Percentiles rank a stretch among this genome's conserved stretches.
phyloP scores from a whole-genome alignment of 2,329 filamentous ascomycete genomes.

The Microdochium nivale region DNA sequence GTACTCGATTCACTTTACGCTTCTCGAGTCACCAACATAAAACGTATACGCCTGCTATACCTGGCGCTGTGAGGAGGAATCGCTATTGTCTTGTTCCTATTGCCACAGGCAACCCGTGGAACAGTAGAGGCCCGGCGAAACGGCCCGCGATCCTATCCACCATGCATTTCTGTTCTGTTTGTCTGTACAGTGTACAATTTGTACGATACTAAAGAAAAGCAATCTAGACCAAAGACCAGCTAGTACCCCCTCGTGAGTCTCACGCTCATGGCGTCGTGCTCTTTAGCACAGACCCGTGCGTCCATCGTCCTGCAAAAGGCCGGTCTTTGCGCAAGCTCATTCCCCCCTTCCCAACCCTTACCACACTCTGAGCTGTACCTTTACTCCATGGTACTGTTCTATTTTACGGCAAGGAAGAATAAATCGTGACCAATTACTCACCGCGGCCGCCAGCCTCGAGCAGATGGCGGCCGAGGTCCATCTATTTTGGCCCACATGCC shows the following conservation, averaged over 20 bases:
- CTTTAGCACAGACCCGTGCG: too few relatives aligned
- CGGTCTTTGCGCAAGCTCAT: not conserved
- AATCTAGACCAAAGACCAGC: not conserved
- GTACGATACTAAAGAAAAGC: constrained; percentile 20
- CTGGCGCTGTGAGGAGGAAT: not conserved
- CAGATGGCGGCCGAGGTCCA: not conserved
- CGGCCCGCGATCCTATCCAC: not conserved
- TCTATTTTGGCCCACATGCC: not conserved
- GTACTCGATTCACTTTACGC: not conserved
- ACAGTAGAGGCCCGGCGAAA: not conserved
- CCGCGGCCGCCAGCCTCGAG: not conserved
- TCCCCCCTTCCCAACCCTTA: not conserved
- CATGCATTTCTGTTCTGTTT: constrained; percentile 11
- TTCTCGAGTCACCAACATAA: not conserved
- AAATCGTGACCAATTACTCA: not conserved
- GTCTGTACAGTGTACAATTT: constrained; percentile 17
- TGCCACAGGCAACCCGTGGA: constrained; percentile 4
- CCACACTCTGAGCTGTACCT: constrained; percentile 1
- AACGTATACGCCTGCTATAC: not conserved
- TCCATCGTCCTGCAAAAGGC: too few relatives aligned
- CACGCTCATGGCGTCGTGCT: too few relatives aligned
- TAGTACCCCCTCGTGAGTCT: not conserved
- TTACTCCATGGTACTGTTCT: not conserved
- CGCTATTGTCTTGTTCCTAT: not conserved
- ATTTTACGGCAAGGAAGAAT: constrained; percentile 1